A percentile compares a stretch with the other conserved stretches of the same genome.
Evolutionary conservation across 1,284 basidiomycete species (phyloP).

Genomic region (Anthracocystis setariae): DNA sequence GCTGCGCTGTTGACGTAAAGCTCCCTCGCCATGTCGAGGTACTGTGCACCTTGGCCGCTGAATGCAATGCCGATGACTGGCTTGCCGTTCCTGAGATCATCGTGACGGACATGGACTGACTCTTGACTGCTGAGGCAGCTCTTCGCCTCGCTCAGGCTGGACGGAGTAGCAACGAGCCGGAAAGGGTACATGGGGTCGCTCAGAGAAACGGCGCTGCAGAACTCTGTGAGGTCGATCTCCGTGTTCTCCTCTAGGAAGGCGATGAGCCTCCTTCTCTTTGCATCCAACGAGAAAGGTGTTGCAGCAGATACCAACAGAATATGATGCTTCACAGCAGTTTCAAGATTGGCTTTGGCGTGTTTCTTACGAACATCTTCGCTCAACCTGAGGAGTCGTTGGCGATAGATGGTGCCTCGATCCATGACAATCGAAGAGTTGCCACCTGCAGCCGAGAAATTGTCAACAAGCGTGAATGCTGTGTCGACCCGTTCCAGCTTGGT

Average conservation of each 20-base stretch:
- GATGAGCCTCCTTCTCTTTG: constrained; percentile 30
- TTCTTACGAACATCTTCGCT: constrained; percentile 5
- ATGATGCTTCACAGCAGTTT: constrained; percentile 4
- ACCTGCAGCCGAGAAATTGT: constrained; percentile 53
- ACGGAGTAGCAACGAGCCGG: constrained; percentile 26
- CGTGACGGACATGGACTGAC: constrained; percentile 10
- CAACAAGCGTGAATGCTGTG: constrained; percentile 33
- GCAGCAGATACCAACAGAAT: constrained; percentile 38
- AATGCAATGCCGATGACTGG: constrained; percentile 30
- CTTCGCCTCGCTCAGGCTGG: constrained; percentile 18
- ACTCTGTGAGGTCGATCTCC: constrained; percentile 23
- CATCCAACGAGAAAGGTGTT: constrained; percentile 39
- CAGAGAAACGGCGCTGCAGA: constrained; percentile 43
- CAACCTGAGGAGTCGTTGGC: constrained; percentile 10
- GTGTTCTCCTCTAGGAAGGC: constrained; percentile 27
- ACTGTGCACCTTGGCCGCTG: constrained; percentile 52
- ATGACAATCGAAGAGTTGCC: constrained; percentile 51
- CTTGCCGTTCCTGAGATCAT: background rate
- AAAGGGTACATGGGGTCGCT: constrained; percentile 34
- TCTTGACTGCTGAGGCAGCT: constrained; percentile 38
- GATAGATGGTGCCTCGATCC: constrained; percentile 28
- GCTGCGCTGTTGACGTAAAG: constrained; percentile 25
- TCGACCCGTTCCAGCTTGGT: constrained; percentile 19
- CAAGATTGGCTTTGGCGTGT: background rate
- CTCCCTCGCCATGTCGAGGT: constrained; percentile 44